phyloP scores from a whole-genome alignment of 1,284 basidiomycete species.

The Ganoderma resinaceum region DNA sequence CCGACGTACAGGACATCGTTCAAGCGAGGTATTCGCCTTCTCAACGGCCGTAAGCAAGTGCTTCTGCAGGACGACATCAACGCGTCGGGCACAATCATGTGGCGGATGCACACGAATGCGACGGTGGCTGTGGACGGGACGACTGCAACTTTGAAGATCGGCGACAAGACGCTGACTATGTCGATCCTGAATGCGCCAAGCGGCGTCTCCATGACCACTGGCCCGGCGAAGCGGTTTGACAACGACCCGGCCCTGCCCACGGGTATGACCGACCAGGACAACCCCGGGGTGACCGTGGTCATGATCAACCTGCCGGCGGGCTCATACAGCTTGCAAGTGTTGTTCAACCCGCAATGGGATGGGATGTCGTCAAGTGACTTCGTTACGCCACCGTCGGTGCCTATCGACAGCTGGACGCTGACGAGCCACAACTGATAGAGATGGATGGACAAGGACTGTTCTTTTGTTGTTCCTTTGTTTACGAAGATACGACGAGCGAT shows the following conservation, averaged over 20 bases:
- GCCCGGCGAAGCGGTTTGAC: conserved; percentile 59
- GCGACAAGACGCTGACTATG: conserved; percentile 58
- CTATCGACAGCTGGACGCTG: conserved; percentile 73
- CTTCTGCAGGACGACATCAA: conserved; percentile 89
- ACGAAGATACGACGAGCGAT: conserved; percentile 15
- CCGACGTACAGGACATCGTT: conserved; percentile 59
- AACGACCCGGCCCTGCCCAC: conserved; percentile 69
- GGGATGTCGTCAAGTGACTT: conserved; percentile 64
- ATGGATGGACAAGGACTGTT: conserved; percentile 25
- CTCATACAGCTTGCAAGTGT: conserved; percentile 75
- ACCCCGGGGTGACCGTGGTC: conserved; percentile 84
- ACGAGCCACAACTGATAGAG: conserved; percentile 64
- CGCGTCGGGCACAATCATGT: conserved; percentile 68
- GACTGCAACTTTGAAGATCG: conserved; percentile 67
- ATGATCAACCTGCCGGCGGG: conserved; percentile 78
- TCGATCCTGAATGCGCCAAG: conserved; percentile 62
- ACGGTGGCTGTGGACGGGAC: conserved; percentile 64
- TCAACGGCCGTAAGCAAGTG: conserved; percentile 92
- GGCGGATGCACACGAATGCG: conserved; percentile 97
- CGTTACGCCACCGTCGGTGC: conserved; percentile 70
- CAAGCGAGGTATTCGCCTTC: conserved; percentile 85
- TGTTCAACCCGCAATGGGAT: conserved; percentile 89
- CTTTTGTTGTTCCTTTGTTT: conserved; percentile 15
- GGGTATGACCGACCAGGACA: conserved; percentile 69
- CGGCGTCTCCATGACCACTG: conserved; percentile 62